Base-by-base conservation (phyloP, 805 yeast genomes). In the Ogataea pini region DNA sequence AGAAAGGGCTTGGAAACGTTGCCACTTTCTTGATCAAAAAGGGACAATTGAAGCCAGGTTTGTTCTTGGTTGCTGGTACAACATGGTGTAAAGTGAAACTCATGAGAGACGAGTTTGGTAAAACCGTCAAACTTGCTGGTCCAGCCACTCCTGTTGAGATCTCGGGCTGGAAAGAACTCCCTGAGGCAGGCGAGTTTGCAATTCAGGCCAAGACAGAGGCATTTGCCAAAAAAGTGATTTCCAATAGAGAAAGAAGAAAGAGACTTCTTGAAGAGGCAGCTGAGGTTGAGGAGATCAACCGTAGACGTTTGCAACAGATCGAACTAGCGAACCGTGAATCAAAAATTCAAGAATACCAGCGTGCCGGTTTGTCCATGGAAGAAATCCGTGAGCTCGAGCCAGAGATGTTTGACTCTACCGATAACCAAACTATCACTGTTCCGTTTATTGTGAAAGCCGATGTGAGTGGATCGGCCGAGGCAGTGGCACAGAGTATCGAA, bases 381-480 rank as follows among this genome's bases (percentile, higher is more conserved):
- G 82, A 78, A 20, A 69, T 75, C 47, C 67, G 62, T 27, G 72
- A 65, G 27, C 44, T 46, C 57, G 70, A 56, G 46, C 64, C 69
- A 3, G 69, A 65, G 27, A 22, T 67, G 13, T 64, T 65, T 46
- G 72, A 60, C 7, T 55, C 54, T 10, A 69, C 62, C 7, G 70
- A 63, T 3, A 58, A 57, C 3, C 57, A 58, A 3, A 50, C 54
- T 2, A 64, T 69, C 12, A 69, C 68, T 10, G 68, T 80, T 4
- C 80, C 81, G 25, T 89, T 84, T 55, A 83, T 94, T 22, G 73
- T 94, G 29, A 89, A 88, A 62, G 87, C 96, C 0, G 99, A 94
- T 68, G 97, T 92, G 1, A 83, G 85, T 56, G 99, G 99, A 0
- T 91, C 98, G 0, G 86, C 88, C 0, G 99, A 94, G 63, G 99